A percentile compares a stretch with the other conserved stretches of the same genome.
phyloP scores from a whole-genome alignment of 1,284 basidiomycete genomes.

The Trichosporon sp. region DNA sequence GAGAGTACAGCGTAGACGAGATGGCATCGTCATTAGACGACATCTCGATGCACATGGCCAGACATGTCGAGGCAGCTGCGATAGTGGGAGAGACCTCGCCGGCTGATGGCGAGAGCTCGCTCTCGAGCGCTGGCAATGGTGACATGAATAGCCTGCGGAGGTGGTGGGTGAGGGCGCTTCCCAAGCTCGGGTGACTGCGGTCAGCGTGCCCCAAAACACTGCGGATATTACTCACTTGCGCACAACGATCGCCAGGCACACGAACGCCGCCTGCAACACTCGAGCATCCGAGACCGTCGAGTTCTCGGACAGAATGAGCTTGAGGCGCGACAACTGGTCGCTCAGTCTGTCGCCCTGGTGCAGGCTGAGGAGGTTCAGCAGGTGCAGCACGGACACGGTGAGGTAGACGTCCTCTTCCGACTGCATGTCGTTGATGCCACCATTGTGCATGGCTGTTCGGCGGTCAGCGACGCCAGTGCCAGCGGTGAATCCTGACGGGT shows the following conservation, averaged over 20 bases:
- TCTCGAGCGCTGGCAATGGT: conserved; percentile 80
- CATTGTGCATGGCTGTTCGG: conserved; percentile 15
- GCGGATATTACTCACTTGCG: conserved; percentile 58
- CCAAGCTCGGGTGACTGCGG: conserved; percentile 70
- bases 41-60: conserved; percentile 83
- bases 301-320: conserved; percentile 70
- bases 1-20: conserved; percentile 91
- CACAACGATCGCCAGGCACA: conserved; percentile 52
- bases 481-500: conserved; percentile 3
- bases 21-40: conserved; percentile 83
- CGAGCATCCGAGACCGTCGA: conserved; percentile 69
- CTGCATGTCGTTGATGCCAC: conserved; percentile 22
- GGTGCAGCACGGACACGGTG: conserved; percentile 54
- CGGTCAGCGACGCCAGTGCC: background rate
- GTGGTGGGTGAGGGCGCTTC: conserved; percentile 68
- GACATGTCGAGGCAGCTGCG: conserved; percentile 77
- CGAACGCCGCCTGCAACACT: conserved; percentile 40
- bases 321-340: conserved; percentile 64
- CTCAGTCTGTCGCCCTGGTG: conserved; percentile 65
- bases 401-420: conserved; percentile 41
- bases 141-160: conserved; percentile 83
- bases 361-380: conserved; percentile 76
- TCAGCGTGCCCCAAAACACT: conserved; percentile 1
- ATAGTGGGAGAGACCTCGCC: conserved; percentile 57
- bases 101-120: conserved; percentile 58